phyloP scores from a whole-genome alignment of 2,329 filamentous ascomycete species.

The Aphanocladium album region DNA sequence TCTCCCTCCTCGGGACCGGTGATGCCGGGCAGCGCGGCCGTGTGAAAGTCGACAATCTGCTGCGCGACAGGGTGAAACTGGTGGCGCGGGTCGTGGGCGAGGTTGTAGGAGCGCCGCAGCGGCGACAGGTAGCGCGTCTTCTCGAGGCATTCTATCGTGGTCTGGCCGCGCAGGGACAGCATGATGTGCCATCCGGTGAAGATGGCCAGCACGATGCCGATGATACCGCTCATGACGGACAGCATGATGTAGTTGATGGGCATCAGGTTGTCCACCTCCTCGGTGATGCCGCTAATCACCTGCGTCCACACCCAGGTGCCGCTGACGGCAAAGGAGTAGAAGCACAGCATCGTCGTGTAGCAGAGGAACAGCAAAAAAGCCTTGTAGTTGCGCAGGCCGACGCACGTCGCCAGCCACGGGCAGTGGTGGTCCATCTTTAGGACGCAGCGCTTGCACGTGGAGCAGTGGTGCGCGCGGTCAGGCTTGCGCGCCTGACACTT shows the following conservation, averaged over 20 bases:
- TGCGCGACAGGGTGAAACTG: slow-evolving; percentile 53
- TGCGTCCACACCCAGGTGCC: slow-evolving; percentile 81
- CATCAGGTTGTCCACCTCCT: slow-evolving; percentile 69
- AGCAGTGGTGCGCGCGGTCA: slow-evolving; percentile 95
- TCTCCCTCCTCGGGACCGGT: slow-evolving; percentile 80
- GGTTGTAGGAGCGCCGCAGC: slow-evolving; percentile 63
- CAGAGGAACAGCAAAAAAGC: slow-evolving; percentile 87
- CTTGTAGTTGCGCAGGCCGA: slow-evolving; percentile 93
- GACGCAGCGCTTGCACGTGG: slow-evolving; percentile 87
- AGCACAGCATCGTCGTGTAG: slow-evolving; percentile 83
- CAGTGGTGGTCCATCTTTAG: slow-evolving; percentile 99
- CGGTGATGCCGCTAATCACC: slow-evolving; percentile 60
- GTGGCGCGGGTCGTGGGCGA: slow-evolving; percentile 50
- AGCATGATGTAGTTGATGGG: slow-evolving; percentile 90
- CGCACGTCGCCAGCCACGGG: slow-evolving; percentile 94
- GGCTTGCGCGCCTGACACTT: slow-evolving; percentile 95
- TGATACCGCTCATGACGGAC: slow-evolving; percentile 81
- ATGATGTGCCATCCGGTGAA: slow-evolving; percentile 92
- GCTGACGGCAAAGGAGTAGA: slow-evolving; percentile 72
- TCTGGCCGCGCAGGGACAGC: slow-evolving; percentile 73
- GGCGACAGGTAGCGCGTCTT: slow-evolving; percentile 91
- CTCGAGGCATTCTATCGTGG: slow-evolving; percentile 93
- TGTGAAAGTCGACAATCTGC: slow-evolving; percentile 74
- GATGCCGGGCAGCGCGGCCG: slow-evolving; percentile 74
- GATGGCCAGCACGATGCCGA: slow-evolving; percentile 79